Conservation (phyloP, 73 alveolate genomes). For the Paramecium pentaurelia region DNA sequence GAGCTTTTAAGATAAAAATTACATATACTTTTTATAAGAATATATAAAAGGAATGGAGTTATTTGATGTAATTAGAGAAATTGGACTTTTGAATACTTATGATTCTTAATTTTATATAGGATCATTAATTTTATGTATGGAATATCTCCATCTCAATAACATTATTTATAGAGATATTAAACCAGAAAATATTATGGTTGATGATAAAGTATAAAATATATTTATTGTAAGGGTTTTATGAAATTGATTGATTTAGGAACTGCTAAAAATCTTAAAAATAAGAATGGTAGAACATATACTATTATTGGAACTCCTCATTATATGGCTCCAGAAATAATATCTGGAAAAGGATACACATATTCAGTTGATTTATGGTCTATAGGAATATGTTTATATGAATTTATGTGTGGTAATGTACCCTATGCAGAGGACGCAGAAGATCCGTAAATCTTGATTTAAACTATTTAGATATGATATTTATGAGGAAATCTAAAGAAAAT, state of each 20-base stretch:
- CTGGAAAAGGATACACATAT: constrained; percentile 65
- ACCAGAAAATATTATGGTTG: constrained; percentile 83
- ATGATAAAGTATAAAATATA: constrained; percentile 46
- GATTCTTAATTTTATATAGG: constrained; percentile 62
- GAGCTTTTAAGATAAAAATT: constrained; percentile 55
- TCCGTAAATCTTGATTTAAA: constrained; percentile 16
- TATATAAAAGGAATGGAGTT: constrained; percentile 68
- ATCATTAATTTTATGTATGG: constrained; percentile 57
- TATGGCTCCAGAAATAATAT: constrained; percentile 73
- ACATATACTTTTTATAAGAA: constrained; percentile 61
- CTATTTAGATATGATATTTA: constrained; percentile 39
- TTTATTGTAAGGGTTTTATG: constrained; percentile 62
- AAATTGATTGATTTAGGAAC: constrained; percentile 85
- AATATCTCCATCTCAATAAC: constrained; percentile 71
- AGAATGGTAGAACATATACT: constrained; percentile 60
- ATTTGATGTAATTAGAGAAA: constrained; percentile 65
- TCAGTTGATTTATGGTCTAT: constrained; percentile 66
- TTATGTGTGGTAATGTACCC: constrained; percentile 63
- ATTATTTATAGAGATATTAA: constrained; percentile 76
- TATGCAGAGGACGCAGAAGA: constrained; percentile 63
- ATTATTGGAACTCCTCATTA: constrained; percentile 71
- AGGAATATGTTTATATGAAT: constrained; percentile 66
- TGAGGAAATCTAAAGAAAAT: constrained; percentile 36
- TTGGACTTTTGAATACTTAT: constrained; percentile 51
- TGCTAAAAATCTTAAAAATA: constrained; percentile 62